Evolutionary conservation across 2,329 filamentous ascomycete genomes (phyloP), one percentile per base, ranked within the genome.

Genomic region (Beauveria sp.): DNA sequence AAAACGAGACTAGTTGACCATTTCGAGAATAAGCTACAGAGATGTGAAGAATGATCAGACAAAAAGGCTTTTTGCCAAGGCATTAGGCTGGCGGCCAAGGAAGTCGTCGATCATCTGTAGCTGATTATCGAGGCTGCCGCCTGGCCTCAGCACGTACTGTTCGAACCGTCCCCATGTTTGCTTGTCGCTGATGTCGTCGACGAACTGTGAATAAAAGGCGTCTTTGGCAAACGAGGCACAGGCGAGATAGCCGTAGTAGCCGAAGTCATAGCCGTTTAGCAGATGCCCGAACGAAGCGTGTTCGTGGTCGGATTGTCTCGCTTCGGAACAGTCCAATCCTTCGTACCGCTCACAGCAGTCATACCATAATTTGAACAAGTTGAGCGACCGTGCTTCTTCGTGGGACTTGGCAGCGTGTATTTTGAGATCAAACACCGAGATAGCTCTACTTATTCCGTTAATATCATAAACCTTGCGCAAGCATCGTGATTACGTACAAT

Each of bases 241-340:
- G n/a, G 51, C 51, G 38, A 56, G 53, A 45, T 56, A 56, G n/a
- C 20, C 34, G 38, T 56, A 56, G 40, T 56, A 56, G 16, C 34
- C 53, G 30, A 56, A 24, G 53, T 56, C 53, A 26, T 28, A 56
- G 34, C 53, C 53, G 42, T 30, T 45, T 18, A 56, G 38, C 20
- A 56, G 34, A 43, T 56, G 53, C 14, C 24, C 40, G 24, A 56
- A 56, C 16, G 53, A 12, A 18, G 42, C 53, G 20, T 43, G 53
- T n/a, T 56, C 53, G 18, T 43, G 40, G 7, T 42, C 53, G 40
- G n/a, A 42, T 20, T 56, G 16, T 45, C 53, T 40, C 40, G 24
- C 53, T 45, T 56, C 40, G 20, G 53, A 43, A 28, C 34, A 56
- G 42, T 56, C 26, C 26, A 56, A 18, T 26, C 8, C 26, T 26